These are phyloP conservation scores for Leccinum griseonigrum DNA, from an alignment of 1,284 basidiomycete genomes.

Conservation along the genomic window DNA sequence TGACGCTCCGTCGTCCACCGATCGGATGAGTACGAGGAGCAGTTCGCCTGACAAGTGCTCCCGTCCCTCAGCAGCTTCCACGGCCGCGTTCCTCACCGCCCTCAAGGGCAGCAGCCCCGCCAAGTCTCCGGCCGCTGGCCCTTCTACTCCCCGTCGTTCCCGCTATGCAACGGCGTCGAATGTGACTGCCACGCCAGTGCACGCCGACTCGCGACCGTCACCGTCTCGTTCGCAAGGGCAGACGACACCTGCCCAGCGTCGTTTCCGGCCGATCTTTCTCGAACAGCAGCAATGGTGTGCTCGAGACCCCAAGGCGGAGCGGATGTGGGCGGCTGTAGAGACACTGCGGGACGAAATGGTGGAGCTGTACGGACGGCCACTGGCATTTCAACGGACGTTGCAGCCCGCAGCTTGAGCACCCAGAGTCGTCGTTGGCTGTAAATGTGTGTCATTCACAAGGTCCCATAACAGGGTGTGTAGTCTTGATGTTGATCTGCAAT, in stretches of 20 bases:
- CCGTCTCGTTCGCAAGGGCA: conserved; percentile 15
- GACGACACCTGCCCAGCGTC: conserved; percentile 12
- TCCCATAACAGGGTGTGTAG: no score
- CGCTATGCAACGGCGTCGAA: not conserved
- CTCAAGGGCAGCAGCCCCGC: conserved; percentile 11
- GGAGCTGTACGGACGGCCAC: conserved; percentile 12
- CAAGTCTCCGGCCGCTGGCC: conserved; percentile 10
- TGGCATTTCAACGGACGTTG: conserved; percentile 9
- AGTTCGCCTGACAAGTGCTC: conserved; percentile 12
- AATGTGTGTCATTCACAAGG: not conserved
- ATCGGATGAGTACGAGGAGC: conserved; percentile 4
- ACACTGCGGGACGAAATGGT: conserved; percentile 17
- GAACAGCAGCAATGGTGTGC: conserved; percentile 32
- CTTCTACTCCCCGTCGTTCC: conserved; percentile 27
- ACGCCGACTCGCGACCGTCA: not conserved
- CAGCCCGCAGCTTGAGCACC: conserved; percentile 1
- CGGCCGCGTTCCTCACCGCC: conserved; percentile 22
- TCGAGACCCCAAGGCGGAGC: conserved; percentile 30
- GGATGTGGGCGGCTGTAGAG: conserved; percentile 24
- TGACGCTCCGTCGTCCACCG: conserved; percentile 11
- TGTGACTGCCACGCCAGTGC: not conserved
- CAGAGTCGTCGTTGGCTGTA: not conserved
- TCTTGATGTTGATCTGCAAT: no score
- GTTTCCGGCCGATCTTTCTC: conserved; percentile 30
- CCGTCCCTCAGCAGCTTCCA: not conserved